Percentiles rank a stretch among this genome's conserved stretches.
Conservation (phyloP, 805 yeast genomes). For the Lachancea nothofagi region DNA sequence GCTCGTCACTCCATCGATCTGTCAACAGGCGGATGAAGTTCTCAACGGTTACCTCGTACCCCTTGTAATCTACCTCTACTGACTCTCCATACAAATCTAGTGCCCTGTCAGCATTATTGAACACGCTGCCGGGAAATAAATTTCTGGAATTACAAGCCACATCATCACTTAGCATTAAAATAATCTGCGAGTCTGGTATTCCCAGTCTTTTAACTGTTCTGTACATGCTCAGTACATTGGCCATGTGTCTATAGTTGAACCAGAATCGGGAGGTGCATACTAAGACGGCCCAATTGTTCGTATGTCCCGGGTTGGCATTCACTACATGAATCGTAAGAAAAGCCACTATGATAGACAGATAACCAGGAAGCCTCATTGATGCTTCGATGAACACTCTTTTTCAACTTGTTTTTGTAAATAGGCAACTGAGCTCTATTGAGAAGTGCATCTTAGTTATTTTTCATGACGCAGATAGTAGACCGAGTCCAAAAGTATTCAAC, state of each 20-base stretch:
- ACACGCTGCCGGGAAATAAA: slow-evolving; percentile 92
- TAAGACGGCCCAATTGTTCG: slow-evolving; percentile 74
- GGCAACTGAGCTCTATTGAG: neutral
- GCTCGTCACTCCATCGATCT: slow-evolving; percentile 92
- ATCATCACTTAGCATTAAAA: slow-evolving; percentile 93
- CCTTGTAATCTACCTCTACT: slow-evolving; percentile 94
- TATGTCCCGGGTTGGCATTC: slow-evolving; percentile 37
- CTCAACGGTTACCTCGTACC: slow-evolving; percentile 97
- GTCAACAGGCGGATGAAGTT: slow-evolving; percentile 88
- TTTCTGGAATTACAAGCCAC: slow-evolving; percentile 96
- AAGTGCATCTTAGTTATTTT: neutral
- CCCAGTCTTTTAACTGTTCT: slow-evolving; percentile 94
- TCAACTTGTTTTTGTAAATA: neutral
- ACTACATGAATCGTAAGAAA: neutral
- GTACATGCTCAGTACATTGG: slow-evolving; percentile 89
- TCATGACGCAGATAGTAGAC: neutral
- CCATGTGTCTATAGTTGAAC: slow-evolving; percentile 98
- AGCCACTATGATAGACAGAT: neutral
- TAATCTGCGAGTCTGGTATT: slow-evolving; percentile 96
- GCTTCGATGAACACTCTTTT: neutral
- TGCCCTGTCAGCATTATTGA: slow-evolving; percentile 87
- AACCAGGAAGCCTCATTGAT: slow-evolving; percentile 1
- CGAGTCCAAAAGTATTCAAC: neutral
- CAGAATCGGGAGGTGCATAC: slow-evolving; percentile 96
- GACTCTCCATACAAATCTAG: slow-evolving; percentile 90